Evolutionary conservation across 306 rosid species (phyloP).

Genomic region (Vigna nakashimae): DNA sequence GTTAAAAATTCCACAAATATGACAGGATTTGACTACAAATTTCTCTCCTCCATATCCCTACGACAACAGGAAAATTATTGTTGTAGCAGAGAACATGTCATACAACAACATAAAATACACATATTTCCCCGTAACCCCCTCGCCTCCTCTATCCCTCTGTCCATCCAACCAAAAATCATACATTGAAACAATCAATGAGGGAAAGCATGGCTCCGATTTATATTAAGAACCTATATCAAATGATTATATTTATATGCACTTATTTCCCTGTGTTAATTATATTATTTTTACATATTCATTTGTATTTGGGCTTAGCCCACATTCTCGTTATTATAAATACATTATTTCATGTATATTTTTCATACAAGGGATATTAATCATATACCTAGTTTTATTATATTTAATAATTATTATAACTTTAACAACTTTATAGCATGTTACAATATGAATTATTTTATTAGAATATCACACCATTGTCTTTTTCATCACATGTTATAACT

Average conservation of each 20-base stretch:
- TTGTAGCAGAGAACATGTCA: conserved; percentile 26
- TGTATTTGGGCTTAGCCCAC: too few relatives aligned
- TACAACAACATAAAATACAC: conserved; percentile 21
- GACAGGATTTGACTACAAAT: conserved; percentile 23
- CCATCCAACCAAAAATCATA: background rate
- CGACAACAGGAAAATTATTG: conserved; percentile 14
- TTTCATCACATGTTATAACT: background rate
- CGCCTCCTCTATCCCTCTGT: too few relatives aligned
- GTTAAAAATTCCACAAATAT: conserved; percentile 27
- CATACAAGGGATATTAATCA: too few relatives aligned
- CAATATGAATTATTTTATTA: background rate
- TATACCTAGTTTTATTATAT: too few relatives aligned
- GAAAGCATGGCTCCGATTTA: conserved; percentile 26
- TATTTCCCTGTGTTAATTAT: too few relatives aligned
- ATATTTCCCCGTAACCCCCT: background rate
- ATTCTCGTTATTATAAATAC: too few relatives aligned
- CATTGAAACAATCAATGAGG: conserved; percentile 17
- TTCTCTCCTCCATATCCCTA: conserved; percentile 5
- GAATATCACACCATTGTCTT: background rate
- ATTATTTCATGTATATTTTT: too few relatives aligned
- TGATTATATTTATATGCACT: background rate
- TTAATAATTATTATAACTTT: background rate
- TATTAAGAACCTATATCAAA: background rate
- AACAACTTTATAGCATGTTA: background rate
- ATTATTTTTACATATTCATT: too few relatives aligned